Base-by-base conservation (phyloP, 75 land plant genomes). In the Azolla pinnata region DNA sequence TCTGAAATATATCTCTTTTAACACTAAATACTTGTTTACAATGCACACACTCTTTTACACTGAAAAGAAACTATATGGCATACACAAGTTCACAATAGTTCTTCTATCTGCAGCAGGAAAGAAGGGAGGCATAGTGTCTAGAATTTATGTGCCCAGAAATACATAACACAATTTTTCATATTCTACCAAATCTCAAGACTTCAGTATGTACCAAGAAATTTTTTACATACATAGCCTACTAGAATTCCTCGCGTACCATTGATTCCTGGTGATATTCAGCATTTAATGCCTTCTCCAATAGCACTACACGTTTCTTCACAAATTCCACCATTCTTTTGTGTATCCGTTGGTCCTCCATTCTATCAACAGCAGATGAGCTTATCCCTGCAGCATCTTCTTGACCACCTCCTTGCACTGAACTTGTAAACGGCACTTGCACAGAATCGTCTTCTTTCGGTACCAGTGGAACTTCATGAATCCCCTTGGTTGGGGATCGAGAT, bases 241-340 rank as follows among this genome's bases (percentile, higher is more conserved):
- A n/a, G n/a, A n/a, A n/a, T n/a, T 31, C 67, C 86, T 74, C 76
- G 86, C 91, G 21, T 18, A 52, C 54, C 73, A 66, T 61, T 45
- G 61, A 57, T 44, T 69, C 75, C 61, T 75, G 80, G 48, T 74
- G 80, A 62, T 74, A 82, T 61, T 91, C 97, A 50, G 78, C 75
- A 61, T 83, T 79, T 9, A 95, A 70, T 12, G 71, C 91, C 63
- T 81, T 90, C 60, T 95, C 97, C 63, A 95, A 31, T 24, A 95
- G 83, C 12, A 69, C 64, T 18, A 86, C 85, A 40, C 99, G 71
- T 65, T 91, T 85, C 70, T 86, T 95, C 24, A 95, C 44, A 51
- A 81, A 89, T 19, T 95, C 99, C 30, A 90, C 85, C 56, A 85
- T 73, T 59, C 78, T 79, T 71, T 84, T 79, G 67, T 83, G 90